phyloP scores from a whole-genome alignment of 306 rosid genomes.

The Datisca glomerata region DNA sequence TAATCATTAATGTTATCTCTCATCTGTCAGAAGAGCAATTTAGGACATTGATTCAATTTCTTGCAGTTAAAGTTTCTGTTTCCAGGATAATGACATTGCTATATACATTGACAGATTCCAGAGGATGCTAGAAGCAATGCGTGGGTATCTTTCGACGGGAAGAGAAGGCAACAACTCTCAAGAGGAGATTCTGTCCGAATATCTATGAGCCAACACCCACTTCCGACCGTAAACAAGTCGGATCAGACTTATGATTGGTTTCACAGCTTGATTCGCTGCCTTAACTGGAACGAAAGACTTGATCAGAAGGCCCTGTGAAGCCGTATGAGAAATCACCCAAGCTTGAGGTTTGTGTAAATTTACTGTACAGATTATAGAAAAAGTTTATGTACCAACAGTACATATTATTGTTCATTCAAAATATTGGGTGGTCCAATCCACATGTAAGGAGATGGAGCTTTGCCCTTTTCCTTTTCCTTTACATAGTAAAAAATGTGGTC shows the following conservation, averaged over 20 bases:
- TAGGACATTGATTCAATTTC: too few species aligned
- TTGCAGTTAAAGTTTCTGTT: too few species aligned
- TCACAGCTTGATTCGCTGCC: constrained; percentile 94
- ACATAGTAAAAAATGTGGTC: constrained; percentile 6
- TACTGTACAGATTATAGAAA: constrained; percentile 18
- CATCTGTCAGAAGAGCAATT: too few species aligned
- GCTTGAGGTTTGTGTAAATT: constrained; percentile 22
- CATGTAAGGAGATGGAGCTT: constrained; percentile 13
- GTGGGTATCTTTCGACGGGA: constrained; percentile 98
- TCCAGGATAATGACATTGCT: not conserved
- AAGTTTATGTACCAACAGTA: constrained; percentile 8
- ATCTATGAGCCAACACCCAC: constrained; percentile 89
- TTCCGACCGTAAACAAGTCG: constrained; percentile 93
- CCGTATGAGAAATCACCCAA: not conserved
- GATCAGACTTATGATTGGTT: constrained; percentile 99
- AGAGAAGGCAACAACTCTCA: constrained; percentile 97
- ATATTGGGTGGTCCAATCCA: constrained; percentile 13
- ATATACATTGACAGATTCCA: constrained; percentile 60
- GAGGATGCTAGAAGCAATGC: constrained; percentile 90
- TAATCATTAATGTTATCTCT: too few species aligned
- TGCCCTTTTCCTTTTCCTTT: not conserved
- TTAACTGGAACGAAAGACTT: constrained; percentile 96
- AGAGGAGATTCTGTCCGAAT: constrained; percentile 84
- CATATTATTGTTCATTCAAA: constrained; percentile 13
- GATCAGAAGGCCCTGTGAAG: constrained; percentile 88